phyloP scores from a whole-genome alignment of 2,329 filamentous ascomycete species.

The Fusarium tricinctum region DNA sequence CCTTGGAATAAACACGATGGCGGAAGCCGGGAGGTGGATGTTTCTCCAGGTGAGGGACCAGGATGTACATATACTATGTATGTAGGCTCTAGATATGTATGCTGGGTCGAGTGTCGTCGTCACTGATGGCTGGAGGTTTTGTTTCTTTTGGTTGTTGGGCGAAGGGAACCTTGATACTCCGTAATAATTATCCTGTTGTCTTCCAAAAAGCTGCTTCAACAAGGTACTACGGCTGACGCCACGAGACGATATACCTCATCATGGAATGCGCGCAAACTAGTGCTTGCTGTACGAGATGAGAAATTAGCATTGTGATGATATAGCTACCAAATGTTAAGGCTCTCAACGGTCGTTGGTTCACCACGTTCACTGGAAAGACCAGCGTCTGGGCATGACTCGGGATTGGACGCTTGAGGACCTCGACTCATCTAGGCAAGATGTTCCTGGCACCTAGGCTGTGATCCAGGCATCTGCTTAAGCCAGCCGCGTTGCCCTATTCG shows the following conservation, averaged over 20 bases:
- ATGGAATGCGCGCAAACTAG: conserved; percentile 11
- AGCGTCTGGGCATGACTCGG: conserved; percentile 42
- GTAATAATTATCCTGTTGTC: background rate
- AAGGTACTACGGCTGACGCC: background rate
- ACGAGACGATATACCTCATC: background rate
- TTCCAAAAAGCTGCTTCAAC: background rate
- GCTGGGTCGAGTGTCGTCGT: conserved; percentile 17
- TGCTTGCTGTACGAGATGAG: conserved; percentile 20
- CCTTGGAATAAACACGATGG: conserved; percentile 22
- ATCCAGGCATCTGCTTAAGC: conserved; percentile 16
- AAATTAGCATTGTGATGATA: conserved; percentile 40
- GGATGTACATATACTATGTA: conserved; percentile 2
- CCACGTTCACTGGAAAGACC: conserved; percentile 40
- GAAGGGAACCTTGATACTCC: background rate
- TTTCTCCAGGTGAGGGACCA: conserved; percentile 17
- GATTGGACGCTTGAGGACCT: conserved; percentile 43
- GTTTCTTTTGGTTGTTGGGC: conserved; percentile 26
- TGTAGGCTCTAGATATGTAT: conserved; percentile 12
- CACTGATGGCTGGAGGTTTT: conserved; percentile 29
- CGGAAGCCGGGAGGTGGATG: conserved; percentile 34
- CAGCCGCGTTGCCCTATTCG: conserved; percentile 11
- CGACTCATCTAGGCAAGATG: conserved; percentile 32
- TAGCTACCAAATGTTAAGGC: conserved; percentile 27
- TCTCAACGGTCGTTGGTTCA: conserved; percentile 43
- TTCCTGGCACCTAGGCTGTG: conserved; percentile 42